Evolutionary conservation across 352 stramenopile genomes (phyloP).

Genomic region (Pilasporangium apinafurcum): DNA sequence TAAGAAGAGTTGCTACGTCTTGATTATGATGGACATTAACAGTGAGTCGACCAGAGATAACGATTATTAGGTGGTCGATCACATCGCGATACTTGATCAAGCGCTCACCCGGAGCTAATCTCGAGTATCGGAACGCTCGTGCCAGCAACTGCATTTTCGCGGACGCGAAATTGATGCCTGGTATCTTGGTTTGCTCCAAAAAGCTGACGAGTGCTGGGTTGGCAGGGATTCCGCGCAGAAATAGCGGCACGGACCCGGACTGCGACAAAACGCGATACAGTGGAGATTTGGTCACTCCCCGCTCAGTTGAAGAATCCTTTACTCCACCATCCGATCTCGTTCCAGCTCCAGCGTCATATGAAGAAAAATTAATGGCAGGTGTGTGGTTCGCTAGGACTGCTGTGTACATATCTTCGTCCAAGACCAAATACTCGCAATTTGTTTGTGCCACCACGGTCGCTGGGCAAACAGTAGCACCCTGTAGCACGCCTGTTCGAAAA

Average conservation of each 20-base stretch:
- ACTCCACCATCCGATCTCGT: too few species aligned
- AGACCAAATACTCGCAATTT: constrained; percentile 37
- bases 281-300: too few species aligned
- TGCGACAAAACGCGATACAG: too few species aligned
- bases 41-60: constrained; percentile 32
- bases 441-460: constrained; percentile 50
- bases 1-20: constrained; percentile 25
- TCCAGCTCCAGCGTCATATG: constrained; percentile 1
- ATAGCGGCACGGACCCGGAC: too few species aligned
- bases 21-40: constrained; percentile 34
- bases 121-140: constrained; percentile 17
- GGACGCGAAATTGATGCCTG: constrained; percentile 19
- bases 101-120: constrained; percentile 27
- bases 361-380: constrained; percentile 22
- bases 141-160: constrained; percentile 34
- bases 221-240: too few species aligned
- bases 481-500: constrained; percentile 49
- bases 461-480: constrained; percentile 26
- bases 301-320: too few species aligned
- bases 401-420: constrained; percentile 38
- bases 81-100: constrained; percentile 29
- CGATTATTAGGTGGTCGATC: constrained; percentile 36
- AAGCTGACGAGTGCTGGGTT: constrained; percentile 12
- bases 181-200: constrained; percentile 17
- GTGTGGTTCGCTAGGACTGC: constrained; percentile 26